Evolutionary conservation across 2,329 filamentous ascomycete species (phyloP).

Genomic region (Cryphonectria naterciae): DNA sequence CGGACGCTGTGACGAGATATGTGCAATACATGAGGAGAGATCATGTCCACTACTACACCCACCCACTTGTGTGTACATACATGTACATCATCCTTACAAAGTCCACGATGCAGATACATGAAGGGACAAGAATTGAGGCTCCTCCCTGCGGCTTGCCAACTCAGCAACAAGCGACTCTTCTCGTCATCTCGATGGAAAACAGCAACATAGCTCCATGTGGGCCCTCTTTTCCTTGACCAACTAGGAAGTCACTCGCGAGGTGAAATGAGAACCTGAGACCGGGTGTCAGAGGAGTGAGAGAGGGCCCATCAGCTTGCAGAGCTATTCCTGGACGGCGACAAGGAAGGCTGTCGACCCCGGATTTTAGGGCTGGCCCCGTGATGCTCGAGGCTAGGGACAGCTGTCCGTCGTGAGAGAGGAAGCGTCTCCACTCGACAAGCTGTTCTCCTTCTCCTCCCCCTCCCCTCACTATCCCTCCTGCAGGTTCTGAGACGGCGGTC

Average conservation of each 20-base stretch:
- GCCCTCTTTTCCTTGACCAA: not conserved
- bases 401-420: conserved; percentile 13
- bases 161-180: not conserved
- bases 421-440: not conserved
- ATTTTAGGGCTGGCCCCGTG: conserved; percentile 29
- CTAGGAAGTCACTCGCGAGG: conserved; percentile 15
- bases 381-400: conserved; percentile 13
- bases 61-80: not conserved
- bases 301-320: not conserved
- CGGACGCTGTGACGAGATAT: not conserved
- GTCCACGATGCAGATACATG: not conserved
- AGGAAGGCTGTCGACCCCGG: conserved; percentile 23
- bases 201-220: conserved; percentile 4
- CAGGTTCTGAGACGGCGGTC: conserved; percentile 7
- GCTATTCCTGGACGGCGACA: conserved; percentile 16
- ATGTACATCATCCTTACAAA: not conserved
- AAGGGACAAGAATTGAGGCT: not conserved
- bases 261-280: not conserved
- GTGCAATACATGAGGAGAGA: conserved; percentile 9
- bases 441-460: not conserved
- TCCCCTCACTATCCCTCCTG: not conserved
- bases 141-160: not conserved
- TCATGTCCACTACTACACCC: not conserved
- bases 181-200: not conserved
- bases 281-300: too few species aligned